Evolutionary conservation across 352 stramenopile genomes (phyloP), one percentile per base, ranked within the genome.

Genomic region (Pythium scleroteichum): DNA sequence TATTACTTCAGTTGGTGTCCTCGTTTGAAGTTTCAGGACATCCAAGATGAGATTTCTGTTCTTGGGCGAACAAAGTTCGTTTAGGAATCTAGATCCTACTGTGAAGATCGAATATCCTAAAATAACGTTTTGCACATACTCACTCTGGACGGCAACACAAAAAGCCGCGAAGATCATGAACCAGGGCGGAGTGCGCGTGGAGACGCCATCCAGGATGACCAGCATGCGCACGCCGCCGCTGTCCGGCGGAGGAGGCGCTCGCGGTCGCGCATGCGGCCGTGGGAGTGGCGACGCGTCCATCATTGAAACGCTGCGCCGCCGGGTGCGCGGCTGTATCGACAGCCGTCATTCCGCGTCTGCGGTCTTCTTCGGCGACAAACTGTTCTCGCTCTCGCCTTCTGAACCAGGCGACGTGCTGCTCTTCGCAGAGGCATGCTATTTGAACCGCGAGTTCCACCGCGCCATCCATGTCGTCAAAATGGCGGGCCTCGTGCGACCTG

Each of bases 301-400:
- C 12, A 35, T 77, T 10, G 38, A 64, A 5, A 76, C 71, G 53
- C 69, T 90, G 24, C 68, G 77, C 40, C 50, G 55, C 19, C 65
- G 86, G 14, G 78, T 88, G 10, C 68, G 54, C 17, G 73, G 66
- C 44, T 91, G 76, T 62, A 60, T 72, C 9, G 67, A 75, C 20
- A 70, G 79, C 45, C 80, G 90, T 20, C 81, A 90, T 41, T 61
- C 74, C 20, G 49, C 51, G 0, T 72, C 79, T 4, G 83, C 85
- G 56, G 71, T 91, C 9, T 94, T 93, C 44, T 92, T 92, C 59
- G 78, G 83, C 3, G 85, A 94, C 53, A 94, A 94, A 71, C 59
- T 94, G 63, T 53, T 84, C 22, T 73, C 82, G n/a, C 78, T 92
- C 32, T 87, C 80, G 13, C 66, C 77, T 0, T 46, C 22, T 2